phyloP scores from a whole-genome alignment of 208 protist species.

The Trypanosoma lewisi region DNA sequence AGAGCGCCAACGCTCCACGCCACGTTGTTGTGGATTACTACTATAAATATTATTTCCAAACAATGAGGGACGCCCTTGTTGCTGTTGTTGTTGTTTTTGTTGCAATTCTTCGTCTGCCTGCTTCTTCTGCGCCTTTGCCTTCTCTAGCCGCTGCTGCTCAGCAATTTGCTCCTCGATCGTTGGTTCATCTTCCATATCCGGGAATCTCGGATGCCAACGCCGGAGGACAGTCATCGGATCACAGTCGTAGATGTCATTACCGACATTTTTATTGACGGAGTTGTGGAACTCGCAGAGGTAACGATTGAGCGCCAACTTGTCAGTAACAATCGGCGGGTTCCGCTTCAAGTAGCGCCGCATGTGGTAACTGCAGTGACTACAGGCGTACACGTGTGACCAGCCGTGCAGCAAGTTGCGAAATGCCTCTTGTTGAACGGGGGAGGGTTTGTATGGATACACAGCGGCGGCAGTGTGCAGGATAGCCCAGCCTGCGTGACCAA shows the following conservation, averaged over 20 bases:
- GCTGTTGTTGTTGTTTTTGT: conserved; percentile 12
- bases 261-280: conserved; percentile 73
- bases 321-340: conserved; percentile 63
- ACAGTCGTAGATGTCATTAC: conserved; percentile 77
- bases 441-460: conserved; percentile 78
- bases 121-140: conserved; percentile 20
- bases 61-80: not conserved
- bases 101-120: conserved; percentile 14
- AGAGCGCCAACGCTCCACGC: not conserved
- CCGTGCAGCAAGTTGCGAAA: conserved; percentile 78
- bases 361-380: conserved; percentile 84
- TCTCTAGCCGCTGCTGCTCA: conserved; percentile 17
- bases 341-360: conserved; percentile 73
- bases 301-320: conserved; percentile 63
- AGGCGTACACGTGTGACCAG: conserved; percentile 85
- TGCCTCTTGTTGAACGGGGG: conserved; percentile 49
- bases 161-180: conserved; percentile 61
- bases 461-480: conserved; percentile 85
- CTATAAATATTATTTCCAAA: not conserved
- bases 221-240: conserved; percentile 63
- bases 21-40: not conserved
- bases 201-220: conserved; percentile 88
- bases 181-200: conserved; percentile 77
- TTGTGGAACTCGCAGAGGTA: conserved; percentile 91
- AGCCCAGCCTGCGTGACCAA: conserved; percentile 81